phyloP scores from a whole-genome alignment of 2,329 filamentous ascomycete species.

The Alternaria alternata region DNA sequence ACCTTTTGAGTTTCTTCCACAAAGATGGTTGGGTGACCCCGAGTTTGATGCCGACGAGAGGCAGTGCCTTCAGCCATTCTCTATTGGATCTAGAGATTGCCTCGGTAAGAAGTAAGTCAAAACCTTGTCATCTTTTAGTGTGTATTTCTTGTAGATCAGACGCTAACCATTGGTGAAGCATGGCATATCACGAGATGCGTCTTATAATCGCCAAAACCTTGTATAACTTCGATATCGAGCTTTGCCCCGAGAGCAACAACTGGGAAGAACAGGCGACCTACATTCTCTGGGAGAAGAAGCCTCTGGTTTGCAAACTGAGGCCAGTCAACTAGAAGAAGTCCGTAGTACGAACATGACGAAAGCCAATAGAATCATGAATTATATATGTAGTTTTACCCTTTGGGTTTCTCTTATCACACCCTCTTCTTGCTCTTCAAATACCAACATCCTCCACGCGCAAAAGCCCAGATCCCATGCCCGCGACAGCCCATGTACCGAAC shows the following conservation, averaged over 20 bases:
- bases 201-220: conserved; percentile 51
- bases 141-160: background rate
- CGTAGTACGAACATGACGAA: background rate
- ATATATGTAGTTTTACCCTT: background rate
- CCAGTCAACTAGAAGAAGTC: conserved; percentile 7
- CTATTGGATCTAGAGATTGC: conserved; percentile 53
- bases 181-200: conserved; percentile 54
- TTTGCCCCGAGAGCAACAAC: conserved; percentile 42
- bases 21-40: conserved; percentile 50
- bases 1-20: conserved; percentile 50
- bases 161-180: conserved; percentile 27
- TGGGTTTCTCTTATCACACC: background rate
- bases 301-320: conserved; percentile 44
- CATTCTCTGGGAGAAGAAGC: conserved; percentile 50
- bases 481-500: conserved; percentile 60
- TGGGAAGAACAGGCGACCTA: conserved; percentile 46
- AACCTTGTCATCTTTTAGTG: background rate
- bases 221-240: conserved; percentile 51
- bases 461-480: conserved; percentile 58
- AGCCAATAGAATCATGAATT: background rate
- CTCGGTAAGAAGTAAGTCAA: conserved; percentile 48
- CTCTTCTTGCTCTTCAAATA: conserved; percentile 18
- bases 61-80: conserved; percentile 55
- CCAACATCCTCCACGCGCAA: conserved; percentile 60
- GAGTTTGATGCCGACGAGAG: conserved; percentile 40